These are phyloP conservation scores for Mycena sanguinolenta DNA, from an alignment of 768 basidiomycete species.

Conservation along the genomic window DNA sequence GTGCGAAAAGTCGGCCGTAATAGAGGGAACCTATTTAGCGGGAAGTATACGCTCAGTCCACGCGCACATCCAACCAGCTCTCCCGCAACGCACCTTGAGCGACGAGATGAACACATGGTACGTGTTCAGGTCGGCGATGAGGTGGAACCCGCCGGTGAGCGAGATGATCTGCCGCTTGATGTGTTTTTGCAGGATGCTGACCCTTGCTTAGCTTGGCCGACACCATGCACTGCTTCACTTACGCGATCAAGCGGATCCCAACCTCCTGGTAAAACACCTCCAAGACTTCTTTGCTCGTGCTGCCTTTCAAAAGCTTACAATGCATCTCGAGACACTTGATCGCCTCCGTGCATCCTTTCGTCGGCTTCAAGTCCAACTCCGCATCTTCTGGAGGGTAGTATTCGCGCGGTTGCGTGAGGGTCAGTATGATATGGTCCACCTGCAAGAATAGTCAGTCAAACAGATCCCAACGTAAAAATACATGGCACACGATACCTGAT, in stretches of 20 bases:
- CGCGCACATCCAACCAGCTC: neutral
- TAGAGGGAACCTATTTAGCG: constrained; percentile 76
- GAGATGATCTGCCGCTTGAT: constrained; percentile 98
- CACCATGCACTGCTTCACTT: constrained; percentile 45
- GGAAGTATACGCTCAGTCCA: neutral
- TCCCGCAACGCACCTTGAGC: constrained; percentile 68
- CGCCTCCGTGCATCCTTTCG: constrained; percentile 89
- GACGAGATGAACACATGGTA: constrained; percentile 92
- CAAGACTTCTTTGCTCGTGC: constrained; percentile 94
- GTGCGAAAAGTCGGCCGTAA: constrained; percentile 91
- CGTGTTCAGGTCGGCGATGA: constrained; percentile 95
- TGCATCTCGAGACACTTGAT: constrained; percentile 92
- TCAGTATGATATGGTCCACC: constrained; percentile 94
- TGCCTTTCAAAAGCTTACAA: constrained; percentile 91
- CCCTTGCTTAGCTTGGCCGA: constrained; percentile 8
- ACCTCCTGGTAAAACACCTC: constrained; percentile 99
- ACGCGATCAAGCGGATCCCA: constrained; percentile 90
- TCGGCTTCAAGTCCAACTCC: constrained; percentile 86
- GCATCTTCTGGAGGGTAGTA: constrained; percentile 91
- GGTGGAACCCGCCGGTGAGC: constrained; percentile 91
- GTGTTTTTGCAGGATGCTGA: constrained; percentile 93
- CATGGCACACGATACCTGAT: constrained; percentile 68
- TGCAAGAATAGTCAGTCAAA: constrained; percentile 44
- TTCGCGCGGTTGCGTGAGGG: constrained; percentile 84
- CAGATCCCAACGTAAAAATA: neutral